A percentile compares a stretch with the other conserved stretches of the same genome.
Conservation (phyloP, 352 stramenopile species). For the Pythium sp. region DNA sequence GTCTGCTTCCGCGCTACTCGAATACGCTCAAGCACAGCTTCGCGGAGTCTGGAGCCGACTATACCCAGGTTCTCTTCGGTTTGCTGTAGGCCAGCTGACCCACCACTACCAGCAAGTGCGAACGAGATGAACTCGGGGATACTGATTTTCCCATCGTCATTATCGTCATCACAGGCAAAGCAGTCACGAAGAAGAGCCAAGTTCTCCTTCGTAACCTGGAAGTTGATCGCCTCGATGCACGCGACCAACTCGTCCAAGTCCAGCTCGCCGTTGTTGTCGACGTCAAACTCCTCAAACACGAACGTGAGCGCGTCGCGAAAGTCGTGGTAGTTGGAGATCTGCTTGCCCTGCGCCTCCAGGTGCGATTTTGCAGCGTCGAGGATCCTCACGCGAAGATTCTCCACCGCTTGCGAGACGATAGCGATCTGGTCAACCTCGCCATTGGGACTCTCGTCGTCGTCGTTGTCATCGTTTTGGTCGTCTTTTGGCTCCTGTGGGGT, state of each 20-base stretch:
- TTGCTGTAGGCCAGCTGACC: not conserved
- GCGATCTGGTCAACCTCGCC: slow-evolving; percentile 29
- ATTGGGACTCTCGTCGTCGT: not conserved
- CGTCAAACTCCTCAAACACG: slow-evolving; percentile 58
- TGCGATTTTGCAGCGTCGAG: slow-evolving; percentile 36
- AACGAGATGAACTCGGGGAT: slow-evolving; percentile 80
- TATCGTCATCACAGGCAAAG: slow-evolving; percentile 30
- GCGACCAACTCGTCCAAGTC: slow-evolving; percentile 47
- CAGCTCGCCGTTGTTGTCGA: slow-evolving; percentile 48
- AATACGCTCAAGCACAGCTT: slow-evolving; percentile 41
- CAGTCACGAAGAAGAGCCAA: slow-evolving; percentile 50
- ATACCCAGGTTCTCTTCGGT: slow-evolving; percentile 33
- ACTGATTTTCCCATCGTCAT: slow-evolving; percentile 31
- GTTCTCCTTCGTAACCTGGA: slow-evolving; percentile 40
- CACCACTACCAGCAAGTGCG: slow-evolving; percentile 32
- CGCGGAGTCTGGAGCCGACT: slow-evolving; percentile 42
- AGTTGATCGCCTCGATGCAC: slow-evolving; percentile 49
- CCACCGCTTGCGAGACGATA: slow-evolving; percentile 17
- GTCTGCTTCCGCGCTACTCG: slow-evolving; percentile 30
- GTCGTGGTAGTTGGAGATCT: slow-evolving; percentile 34
- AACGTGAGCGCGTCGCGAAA: slow-evolving; percentile 52
- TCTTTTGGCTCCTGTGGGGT: not conserved
- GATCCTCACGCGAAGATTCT: slow-evolving; percentile 35
- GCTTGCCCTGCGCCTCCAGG: slow-evolving; percentile 24
- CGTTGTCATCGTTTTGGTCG: not conserved